These are phyloP conservation scores for Lenzites betulinus DNA, from an alignment of 768 basidiomycete genomes.

Conservation along the genomic window DNA sequence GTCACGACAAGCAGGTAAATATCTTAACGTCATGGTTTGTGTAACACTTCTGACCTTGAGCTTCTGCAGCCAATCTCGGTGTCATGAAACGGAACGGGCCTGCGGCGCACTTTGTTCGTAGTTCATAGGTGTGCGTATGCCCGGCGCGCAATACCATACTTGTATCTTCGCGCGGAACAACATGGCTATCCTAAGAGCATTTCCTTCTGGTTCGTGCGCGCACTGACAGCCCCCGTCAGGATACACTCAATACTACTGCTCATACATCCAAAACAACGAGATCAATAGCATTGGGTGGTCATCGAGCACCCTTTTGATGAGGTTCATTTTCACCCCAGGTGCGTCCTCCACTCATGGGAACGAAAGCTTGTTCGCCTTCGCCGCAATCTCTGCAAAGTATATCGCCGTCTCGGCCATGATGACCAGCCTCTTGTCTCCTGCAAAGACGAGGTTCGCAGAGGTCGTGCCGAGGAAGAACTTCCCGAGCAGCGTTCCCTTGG, in stretches of 20 bases:
- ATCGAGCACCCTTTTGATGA: not conserved
- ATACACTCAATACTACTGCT: no score
- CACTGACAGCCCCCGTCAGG: no score
- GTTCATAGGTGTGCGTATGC: not conserved
- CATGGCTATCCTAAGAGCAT: no score
- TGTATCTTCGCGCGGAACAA: no score
- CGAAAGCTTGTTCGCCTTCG: constrained; percentile 33
- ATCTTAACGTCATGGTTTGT: not conserved
- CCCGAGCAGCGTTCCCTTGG: constrained; percentile 57
- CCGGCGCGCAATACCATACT: no score
- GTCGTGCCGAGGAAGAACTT: constrained; percentile 57
- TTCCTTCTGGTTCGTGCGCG: no score
- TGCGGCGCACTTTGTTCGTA: constrained; percentile 51
- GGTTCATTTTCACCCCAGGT: no score
- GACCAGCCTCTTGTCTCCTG: constrained; percentile 40
- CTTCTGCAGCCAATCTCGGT: constrained; percentile 52
- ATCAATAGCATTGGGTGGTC: not conserved
- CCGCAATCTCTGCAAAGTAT: constrained; percentile 40
- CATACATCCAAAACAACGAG: no score
- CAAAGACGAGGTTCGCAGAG: constrained; percentile 44
- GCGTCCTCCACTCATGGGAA: constrained; percentile 25
- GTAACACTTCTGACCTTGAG: not conserved
- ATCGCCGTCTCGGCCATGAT: constrained; percentile 43
- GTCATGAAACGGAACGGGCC: constrained; percentile 55
- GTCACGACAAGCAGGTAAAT: constrained; percentile 60